Base-by-base conservation (phyloP, 2,329 filamentous ascomycete species). In the Fusarium citri region DNA sequence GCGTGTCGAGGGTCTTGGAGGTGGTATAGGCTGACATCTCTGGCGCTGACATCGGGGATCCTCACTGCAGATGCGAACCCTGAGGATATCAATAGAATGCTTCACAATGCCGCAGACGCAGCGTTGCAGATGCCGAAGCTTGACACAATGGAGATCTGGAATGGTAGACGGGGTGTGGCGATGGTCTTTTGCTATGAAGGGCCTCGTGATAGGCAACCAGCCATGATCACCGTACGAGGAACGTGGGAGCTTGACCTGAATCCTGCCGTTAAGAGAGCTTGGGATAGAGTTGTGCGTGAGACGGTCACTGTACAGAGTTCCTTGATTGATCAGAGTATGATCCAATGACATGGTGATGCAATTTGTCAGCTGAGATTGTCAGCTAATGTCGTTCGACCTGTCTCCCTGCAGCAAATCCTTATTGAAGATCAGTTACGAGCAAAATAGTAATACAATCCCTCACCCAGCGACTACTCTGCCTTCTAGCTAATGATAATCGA, bases 91-190 rank as follows among this genome's bases (percentile, higher is more conserved):
- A 68, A 73, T 56, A 49, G 73, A 15, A 73, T 79, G 72, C 72
- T 78, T 41, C 67, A n/a, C 55, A 64, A 60, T 34, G 76, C 76
- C 25, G 76, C 71, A 42, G 61, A 59, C n/a, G 71, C 74, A 41
- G 71, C 72, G 15, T 26, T 68, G 20, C 69, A 69, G 58, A 80
- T 80, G 73, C 72, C 76, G 16, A 76, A 53, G 41, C 72, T 78
- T 53, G 55, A 74, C 28, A 76, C 59, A 16, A 73, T 80, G 73
- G 76, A 79, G 47, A 57, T 79, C 22, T 80, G 78, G 78, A 78
- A 77, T 57, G 76, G 76, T 9, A 72, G 66, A 63, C n/a, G 45
- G 37, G 71, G 57, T 20, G 9, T 74, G 22, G 75, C 74, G 51
- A 66, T 75, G 59, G 60, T 73, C 18, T 77, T 76, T 58, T 66